A percentile compares a stretch with the other conserved stretches of the same genome.
Conservation (phyloP, 2,329 filamentous ascomycete species). For the Ophiocordyceps camponoti-leonardi region DNA sequence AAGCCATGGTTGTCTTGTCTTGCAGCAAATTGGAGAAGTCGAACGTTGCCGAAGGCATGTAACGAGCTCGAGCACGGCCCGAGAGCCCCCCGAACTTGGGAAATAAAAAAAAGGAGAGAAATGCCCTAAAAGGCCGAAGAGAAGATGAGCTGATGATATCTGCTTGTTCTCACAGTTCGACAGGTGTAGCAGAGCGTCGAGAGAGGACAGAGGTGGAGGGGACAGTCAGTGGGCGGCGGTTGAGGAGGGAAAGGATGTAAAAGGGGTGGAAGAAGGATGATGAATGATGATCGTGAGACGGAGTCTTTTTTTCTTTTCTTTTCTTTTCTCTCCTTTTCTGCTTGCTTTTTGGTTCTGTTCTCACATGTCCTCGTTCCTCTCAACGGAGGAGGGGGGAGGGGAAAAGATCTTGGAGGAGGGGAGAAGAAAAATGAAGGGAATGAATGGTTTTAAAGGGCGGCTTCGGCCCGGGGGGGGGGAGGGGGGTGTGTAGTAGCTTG, state of each 20-base stretch:
- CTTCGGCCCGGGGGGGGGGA: constrained; percentile 12
- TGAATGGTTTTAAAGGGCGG: constrained; percentile 14
- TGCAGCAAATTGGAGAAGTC: constrained; percentile 57
- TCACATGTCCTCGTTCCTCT: background rate
- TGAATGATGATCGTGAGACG: constrained; percentile 2
- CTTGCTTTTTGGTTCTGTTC: no score
- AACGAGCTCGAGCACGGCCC: constrained; percentile 18
- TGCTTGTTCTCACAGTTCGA: no score
- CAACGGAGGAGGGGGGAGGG: constrained; percentile 6
- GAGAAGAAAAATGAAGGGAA: constrained; percentile 3
- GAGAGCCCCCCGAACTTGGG: no score
- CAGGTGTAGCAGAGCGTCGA: background rate
- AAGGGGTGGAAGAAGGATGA: background rate
- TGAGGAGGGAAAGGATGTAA: background rate
- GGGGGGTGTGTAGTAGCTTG: no score
- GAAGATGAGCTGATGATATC: no score
- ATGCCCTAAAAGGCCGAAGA: no score
- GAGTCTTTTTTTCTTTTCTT: constrained; percentile 6
- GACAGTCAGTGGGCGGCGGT: background rate
- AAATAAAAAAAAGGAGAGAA: no score
- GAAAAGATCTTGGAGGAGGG: background rate
- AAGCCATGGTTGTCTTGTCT: constrained; percentile 27
- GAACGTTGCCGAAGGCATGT: constrained; percentile 61
- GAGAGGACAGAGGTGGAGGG: background rate
- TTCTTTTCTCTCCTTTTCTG: background rate